phyloP scores from a whole-genome alignment of 768 basidiomycete genomes.

The Boletellus ananiceps region DNA sequence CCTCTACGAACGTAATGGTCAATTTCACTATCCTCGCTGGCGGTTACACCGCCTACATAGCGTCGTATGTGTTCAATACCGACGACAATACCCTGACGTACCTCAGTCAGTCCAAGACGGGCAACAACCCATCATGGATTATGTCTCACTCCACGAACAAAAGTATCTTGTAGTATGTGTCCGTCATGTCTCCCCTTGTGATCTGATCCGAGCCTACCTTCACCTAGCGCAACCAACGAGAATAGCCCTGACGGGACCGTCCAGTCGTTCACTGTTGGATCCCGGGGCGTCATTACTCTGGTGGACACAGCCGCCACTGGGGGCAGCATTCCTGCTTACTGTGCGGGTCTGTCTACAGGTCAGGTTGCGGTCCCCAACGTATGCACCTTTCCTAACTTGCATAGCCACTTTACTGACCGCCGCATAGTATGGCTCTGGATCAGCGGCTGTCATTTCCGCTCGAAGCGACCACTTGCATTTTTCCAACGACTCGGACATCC shows the following conservation, averaged over 20 bases:
- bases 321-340: constrained; percentile 51
- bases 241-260: constrained; percentile 36
- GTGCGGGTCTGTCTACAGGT: constrained; percentile 47
- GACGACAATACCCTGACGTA: constrained; percentile 45
- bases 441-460: constrained; percentile 50
- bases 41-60: constrained; percentile 57
- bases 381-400: constrained; percentile 10
- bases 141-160: constrained; percentile 50
- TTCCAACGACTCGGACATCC: constrained; percentile 32
- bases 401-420: neutral
- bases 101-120: constrained; percentile 38
- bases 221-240: constrained; percentile 56
- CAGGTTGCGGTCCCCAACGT: constrained; percentile 60
- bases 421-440: constrained; percentile 48
- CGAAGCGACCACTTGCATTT: constrained; percentile 35
- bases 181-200: neutral
- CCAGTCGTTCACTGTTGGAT: constrained; percentile 52
- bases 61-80: constrained; percentile 58
- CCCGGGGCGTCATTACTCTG: constrained; percentile 41
- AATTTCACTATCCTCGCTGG: constrained; percentile 66
- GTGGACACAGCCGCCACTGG: constrained; percentile 46
- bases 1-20: too few species aligned
- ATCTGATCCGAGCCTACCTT: neutral
- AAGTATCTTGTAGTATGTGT: constrained; percentile 56
- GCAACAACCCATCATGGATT: constrained; percentile 59